A percentile compares a stretch with the other conserved stretches of the same genome.
These are phyloP conservation scores for Nakaseomyces bracarensis DNA, from an alignment of 1,139 yeast species.

Conservation along the genomic window DNA sequence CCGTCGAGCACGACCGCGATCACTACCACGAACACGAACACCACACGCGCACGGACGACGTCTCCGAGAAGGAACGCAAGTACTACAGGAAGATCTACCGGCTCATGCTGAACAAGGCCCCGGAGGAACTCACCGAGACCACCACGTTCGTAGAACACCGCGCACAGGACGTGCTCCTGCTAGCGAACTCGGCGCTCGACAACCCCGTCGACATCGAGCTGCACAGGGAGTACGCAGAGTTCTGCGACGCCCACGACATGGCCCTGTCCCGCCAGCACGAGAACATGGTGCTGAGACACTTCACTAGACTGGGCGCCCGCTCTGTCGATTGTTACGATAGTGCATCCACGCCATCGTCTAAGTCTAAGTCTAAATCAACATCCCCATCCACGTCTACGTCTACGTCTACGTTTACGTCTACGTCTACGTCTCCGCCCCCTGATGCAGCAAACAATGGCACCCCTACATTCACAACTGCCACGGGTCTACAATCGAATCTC, in stretches of 20 bases:
- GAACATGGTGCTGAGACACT: slow-evolving; percentile 1
- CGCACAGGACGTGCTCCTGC: not conserved
- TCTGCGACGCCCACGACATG: not conserved
- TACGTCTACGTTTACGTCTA: too few relatives aligned
- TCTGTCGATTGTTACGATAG: not conserved
- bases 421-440: too few relatives aligned
- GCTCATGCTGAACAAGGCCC: not conserved
- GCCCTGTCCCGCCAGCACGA: not conserved
- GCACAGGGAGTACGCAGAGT: not conserved
- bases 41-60: slow-evolving; percentile 4
- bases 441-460: too few relatives aligned
- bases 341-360: too few relatives aligned
- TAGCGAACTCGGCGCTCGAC: slow-evolving; percentile 4
- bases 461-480: not conserved
- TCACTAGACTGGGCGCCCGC: not conserved
- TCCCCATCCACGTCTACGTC: too few relatives aligned
- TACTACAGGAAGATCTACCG: not conserved
- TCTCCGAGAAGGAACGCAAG: slow-evolving; percentile 3
- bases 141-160: not conserved
- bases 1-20: too few relatives aligned
- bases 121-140: not conserved
- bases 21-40: too few relatives aligned
- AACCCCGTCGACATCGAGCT: slow-evolving; percentile 2
- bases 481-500: not conserved
- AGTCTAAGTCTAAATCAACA: too few relatives aligned